phyloP scores from a whole-genome alignment of 441 rosid genomes.

The Flueggea neowawraea region DNA sequence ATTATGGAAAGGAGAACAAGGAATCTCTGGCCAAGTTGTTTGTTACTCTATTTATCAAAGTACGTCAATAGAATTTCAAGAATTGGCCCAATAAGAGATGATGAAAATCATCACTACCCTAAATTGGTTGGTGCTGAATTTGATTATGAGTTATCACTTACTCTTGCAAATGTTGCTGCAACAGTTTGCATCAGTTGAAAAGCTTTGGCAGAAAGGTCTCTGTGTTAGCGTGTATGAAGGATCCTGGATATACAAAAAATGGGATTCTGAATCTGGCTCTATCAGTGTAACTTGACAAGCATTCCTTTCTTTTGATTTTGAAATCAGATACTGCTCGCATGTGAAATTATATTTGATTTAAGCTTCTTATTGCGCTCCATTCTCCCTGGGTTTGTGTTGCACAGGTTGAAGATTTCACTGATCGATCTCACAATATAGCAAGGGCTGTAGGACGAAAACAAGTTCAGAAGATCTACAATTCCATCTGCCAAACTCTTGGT shows the following conservation, averaged over 20 bases:
- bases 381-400: not conserved
- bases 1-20: conserved; percentile 38
- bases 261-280: conserved; percentile 11
- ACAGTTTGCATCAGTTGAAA: conserved; percentile 45
- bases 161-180: conserved; percentile 8
- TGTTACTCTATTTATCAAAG: conserved; percentile 44
- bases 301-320: not conserved
- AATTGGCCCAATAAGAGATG: not conserved
- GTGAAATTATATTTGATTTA: not conserved
- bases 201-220: conserved; percentile 49
- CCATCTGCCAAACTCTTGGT: conserved; percentile 26
- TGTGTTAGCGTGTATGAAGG: conserved; percentile 43
- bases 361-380: not conserved
- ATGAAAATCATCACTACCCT: too few relatives aligned
- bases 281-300: conserved; percentile 21
- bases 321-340: not conserved
- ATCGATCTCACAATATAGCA: conserved; percentile 36
- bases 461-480: conserved; percentile 28
- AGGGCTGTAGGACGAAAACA: conserved; percentile 38
- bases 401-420: conserved; percentile 49
- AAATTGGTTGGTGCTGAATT: not conserved
- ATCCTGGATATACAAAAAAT: conserved; percentile 38
- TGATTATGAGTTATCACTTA: not conserved
- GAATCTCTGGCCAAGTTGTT: conserved; percentile 47
- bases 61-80: conserved; percentile 7